phyloP scores from a whole-genome alignment of 306 rosid genomes.

The Quillaja saponaria region DNA sequence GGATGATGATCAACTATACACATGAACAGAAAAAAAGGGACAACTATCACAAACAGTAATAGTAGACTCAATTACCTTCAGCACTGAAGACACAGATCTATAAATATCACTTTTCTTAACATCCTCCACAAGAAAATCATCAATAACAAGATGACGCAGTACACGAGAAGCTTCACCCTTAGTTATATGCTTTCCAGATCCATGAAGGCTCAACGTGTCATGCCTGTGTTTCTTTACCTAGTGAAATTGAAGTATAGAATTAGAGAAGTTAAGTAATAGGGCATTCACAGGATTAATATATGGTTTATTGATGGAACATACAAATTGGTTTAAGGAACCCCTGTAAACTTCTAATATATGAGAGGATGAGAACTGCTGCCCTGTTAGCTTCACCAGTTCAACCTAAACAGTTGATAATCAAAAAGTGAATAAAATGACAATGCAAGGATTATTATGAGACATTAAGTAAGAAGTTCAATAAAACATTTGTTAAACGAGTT shows the following conservation, averaged over 20 bases:
- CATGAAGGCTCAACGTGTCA: constrained; percentile 69
- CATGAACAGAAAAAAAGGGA: no score
- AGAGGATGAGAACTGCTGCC: constrained; percentile 85
- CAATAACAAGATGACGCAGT: constrained; percentile 81
- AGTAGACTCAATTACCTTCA: constrained; percentile 38
- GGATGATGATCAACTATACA: constrained; percentile 6
- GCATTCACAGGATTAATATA: constrained; percentile 16
- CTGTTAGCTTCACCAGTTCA: constrained; percentile 68
- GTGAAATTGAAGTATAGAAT: constrained; percentile 25
- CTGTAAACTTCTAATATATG: constrained; percentile 88
- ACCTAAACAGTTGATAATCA: constrained; percentile 55
- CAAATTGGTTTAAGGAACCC: constrained; percentile 90
- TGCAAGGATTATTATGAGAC: constrained; percentile 16
- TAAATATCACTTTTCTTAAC: constrained; percentile 90
- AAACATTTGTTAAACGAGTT: neutral
- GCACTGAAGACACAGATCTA: constrained; percentile 83
- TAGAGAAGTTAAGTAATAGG: constrained; percentile 18
- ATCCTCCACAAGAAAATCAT: constrained; percentile 77
- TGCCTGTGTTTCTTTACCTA: constrained; percentile 89
- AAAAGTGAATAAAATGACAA: constrained; percentile 28
- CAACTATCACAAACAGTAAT: no score
- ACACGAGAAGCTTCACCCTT: constrained; percentile 95
- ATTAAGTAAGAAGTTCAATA: constrained; percentile 18
- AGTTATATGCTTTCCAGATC: constrained; percentile 83
- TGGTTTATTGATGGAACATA: constrained; percentile 40